Evolutionary conservation across 345 rosid genomes (phyloP).

Genomic region (Melaleuca quinquenervia): DNA sequence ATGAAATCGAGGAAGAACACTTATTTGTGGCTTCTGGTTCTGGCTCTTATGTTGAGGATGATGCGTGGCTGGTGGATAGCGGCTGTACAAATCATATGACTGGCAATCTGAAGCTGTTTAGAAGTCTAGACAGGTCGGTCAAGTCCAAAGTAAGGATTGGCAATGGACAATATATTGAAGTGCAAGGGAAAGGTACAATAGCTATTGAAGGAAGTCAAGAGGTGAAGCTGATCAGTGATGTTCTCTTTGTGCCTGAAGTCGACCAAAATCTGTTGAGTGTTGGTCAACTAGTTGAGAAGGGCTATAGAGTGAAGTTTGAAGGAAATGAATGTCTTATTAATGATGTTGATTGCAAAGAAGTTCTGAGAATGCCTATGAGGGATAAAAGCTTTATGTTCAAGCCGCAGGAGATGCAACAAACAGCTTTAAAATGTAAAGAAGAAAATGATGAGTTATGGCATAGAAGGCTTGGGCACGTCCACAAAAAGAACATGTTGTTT

Average conservation of each 20-base stretch:
- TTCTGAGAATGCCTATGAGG: neutral
- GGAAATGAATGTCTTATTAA: neutral
- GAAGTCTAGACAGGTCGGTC: neutral
- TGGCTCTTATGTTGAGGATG: too few relatives aligned
- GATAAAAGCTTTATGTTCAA: neutral
- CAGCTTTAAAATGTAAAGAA: neutral
- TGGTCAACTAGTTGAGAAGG: neutral
- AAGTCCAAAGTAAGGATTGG: neutral
- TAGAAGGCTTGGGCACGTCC: neutral
- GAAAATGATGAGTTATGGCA: neutral
- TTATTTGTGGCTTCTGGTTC: neutral
- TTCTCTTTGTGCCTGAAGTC: neutral
- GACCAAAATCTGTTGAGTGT: conserved; percentile 8
- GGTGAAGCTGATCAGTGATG: neutral
- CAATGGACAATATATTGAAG: neutral
- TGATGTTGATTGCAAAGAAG: neutral
- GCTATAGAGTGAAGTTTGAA: neutral
- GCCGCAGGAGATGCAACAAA: neutral
- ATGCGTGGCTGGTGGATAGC: neutral
- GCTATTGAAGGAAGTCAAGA: neutral
- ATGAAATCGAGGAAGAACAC: neutral
- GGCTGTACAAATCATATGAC: neutral
- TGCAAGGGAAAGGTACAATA: neutral
- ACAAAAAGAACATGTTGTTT: neutral
- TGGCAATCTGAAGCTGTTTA: neutral